Conservation (phyloP, 2,329 filamentous ascomycete species). For the Colletotrichum lentis region DNA sequence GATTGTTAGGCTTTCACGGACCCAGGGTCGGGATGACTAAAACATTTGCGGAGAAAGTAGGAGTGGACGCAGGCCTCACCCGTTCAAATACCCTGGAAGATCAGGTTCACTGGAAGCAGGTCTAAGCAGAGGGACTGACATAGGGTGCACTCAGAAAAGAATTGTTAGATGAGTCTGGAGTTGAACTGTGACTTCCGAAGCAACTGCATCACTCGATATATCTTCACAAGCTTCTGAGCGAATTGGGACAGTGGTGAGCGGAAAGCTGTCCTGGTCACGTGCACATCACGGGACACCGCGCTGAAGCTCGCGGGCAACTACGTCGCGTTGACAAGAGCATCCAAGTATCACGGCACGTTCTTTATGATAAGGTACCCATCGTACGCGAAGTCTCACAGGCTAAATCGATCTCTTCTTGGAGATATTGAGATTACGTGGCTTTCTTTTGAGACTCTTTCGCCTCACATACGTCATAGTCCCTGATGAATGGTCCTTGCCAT, state of each 20-base stretch:
- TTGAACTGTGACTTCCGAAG: background rate
- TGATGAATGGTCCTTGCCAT: background rate
- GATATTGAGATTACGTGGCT: background rate
- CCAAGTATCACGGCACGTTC: background rate
- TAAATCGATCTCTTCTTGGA: background rate
- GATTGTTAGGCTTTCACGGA: slow-evolving; percentile 9
- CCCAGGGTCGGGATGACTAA: slow-evolving; percentile 29
- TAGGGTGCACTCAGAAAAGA: background rate
- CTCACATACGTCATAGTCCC: background rate
- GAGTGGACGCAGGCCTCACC: background rate
- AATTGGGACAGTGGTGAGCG: background rate
- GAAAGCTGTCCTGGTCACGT: background rate
- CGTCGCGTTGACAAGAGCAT: slow-evolving; percentile 11
- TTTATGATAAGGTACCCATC: too few relatives aligned
- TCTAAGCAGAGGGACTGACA: too few relatives aligned
- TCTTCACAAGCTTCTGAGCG: too few relatives aligned
- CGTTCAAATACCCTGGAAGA: background rate
- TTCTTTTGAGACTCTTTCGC: background rate
- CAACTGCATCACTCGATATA: accelerated
- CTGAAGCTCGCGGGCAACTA: slow-evolving; percentile 23
- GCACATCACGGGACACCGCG: slow-evolving; percentile 24
- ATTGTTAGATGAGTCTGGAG: background rate
- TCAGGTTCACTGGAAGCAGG: background rate
- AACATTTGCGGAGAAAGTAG: slow-evolving; percentile 31
- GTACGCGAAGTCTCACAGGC: background rate